Evolutionary conservation across 225 moss, liverwort and hornwort species (phyloP), one percentile per base, ranked within the genome.

Genomic region (Polytrichum commune): DNA sequence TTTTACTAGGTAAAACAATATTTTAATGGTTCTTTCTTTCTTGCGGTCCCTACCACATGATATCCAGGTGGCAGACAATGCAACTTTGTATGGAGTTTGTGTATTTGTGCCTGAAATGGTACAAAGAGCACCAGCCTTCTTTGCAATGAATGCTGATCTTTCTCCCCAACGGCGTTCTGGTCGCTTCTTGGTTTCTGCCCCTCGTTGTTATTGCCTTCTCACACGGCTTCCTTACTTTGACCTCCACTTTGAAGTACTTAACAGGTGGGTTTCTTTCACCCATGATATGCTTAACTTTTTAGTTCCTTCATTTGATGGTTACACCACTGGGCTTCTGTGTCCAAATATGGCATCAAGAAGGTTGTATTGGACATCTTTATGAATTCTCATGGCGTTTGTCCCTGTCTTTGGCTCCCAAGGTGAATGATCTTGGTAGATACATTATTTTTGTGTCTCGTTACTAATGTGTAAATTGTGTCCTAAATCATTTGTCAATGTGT

Each of bases 181-280:
- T 70, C 92, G 93, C 35, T 97, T 93, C 68, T 82, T 97, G 71
- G 92, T 93, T 29, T 97, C 96, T 62, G 96, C 96, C 62, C 96
- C 96, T 75, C 96, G 96, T 71, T 97, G 96, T 78, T 97, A 97
- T 76, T 97, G 96, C 81, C 81, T 97, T 78, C 89, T 97, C 64
- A 97, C 96, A 69, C 87, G 83, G 70, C 75, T 97, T 53, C 96
- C 96, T 66, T 97, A 91, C 78, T 97, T 97, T 60, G 78, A 85
- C 72, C 87, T 97, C 63, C 96, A 97, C 79, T 90, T 97, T 66
- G 93, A 97, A 82, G 93, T 97, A 73, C 69, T 97, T 30, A 90
- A 92, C 79, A 96, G 96, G 96, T 96, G 54, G 29, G 55, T 71
- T 28, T 2, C 58, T 58, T 20, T 58, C 20, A 23, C 58, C 20